phyloP scores from a whole-genome alignment of 441 rosid species.

The Erysimum pusillum region DNA sequence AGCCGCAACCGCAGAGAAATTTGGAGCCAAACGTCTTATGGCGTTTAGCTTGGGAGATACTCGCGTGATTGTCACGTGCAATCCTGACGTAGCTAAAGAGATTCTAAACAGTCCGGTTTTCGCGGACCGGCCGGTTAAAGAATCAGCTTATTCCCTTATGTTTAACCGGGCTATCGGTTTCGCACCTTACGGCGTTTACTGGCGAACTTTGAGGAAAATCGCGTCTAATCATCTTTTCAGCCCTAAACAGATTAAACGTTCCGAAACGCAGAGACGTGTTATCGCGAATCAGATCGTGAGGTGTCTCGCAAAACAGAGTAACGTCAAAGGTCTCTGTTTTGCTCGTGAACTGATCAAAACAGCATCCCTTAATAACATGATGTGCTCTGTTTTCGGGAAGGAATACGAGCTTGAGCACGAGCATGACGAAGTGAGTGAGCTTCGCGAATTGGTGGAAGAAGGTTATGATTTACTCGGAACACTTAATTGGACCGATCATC shows the following conservation, averaged over 20 bases:
- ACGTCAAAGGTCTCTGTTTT: conserved; percentile 48
- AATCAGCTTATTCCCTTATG: conserved; percentile 85
- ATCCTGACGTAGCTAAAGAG: conserved; percentile 84
- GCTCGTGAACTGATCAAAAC: conserved; percentile 69
- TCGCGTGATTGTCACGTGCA: conserved; percentile 77
- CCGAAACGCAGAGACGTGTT: conserved; percentile 57
- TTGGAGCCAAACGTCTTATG: conserved; percentile 72
- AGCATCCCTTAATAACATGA: conserved; percentile 85
- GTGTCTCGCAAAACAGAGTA: conserved; percentile 30
- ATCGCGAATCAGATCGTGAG: conserved; percentile 65
- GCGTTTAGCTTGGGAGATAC: conserved; percentile 86
- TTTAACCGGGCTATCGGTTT: conserved; percentile 89
- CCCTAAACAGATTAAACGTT: conserved; percentile 70
- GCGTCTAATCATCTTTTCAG: conserved; percentile 76
- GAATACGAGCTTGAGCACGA: conserved; percentile 55
- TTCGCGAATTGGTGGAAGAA: conserved; percentile 70
- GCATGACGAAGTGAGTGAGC: conserved; percentile 57
- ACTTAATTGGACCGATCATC: conserved; percentile 85
- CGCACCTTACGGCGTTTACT: conserved; percentile 79
- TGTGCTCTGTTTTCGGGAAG: conserved; percentile 85
- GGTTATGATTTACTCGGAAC: conserved; percentile 88
- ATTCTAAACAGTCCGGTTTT: conserved; percentile 75
- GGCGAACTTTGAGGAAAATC: conserved; percentile 84
- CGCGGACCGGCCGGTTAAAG: conserved; percentile 85
- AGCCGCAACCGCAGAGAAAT: too few species aligned